A percentile compares a stretch with the other conserved stretches of the same genome.
Conservation (phyloP, 495 filamentous ascomycete species). For the Cercophora scortea region DNA sequence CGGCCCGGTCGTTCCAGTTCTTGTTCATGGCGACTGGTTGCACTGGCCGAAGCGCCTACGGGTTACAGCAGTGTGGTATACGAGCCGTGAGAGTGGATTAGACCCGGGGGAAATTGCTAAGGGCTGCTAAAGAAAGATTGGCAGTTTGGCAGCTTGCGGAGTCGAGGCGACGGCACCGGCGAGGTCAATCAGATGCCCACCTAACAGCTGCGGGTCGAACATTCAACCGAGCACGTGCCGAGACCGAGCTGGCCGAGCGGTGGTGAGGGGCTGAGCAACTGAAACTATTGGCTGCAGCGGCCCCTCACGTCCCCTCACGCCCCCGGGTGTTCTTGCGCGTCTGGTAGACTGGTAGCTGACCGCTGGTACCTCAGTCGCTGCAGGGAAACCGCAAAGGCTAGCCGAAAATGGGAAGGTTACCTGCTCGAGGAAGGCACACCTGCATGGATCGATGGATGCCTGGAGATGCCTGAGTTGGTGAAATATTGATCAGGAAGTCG, state of each 20-base stretch:
- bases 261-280: too few relatives aligned
- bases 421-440: too few relatives aligned
- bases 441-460: neutral
- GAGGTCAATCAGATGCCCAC: neutral
- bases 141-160: conserved; percentile 4
- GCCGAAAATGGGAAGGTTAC: neutral
- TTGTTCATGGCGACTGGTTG: conserved; percentile 33
- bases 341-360: too few relatives aligned
- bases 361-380: too few relatives aligned
- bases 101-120: conserved; percentile 24
- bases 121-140: conserved; percentile 24
- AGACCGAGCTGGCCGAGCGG: neutral
- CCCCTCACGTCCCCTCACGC: too few relatives aligned
- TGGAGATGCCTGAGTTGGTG: conserved; percentile 1
- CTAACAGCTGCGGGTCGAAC: conserved; percentile 17
- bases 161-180: neutral
- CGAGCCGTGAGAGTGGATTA: conserved; percentile 7
- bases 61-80: conserved; percentile 4
- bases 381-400: too few relatives aligned
- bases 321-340: too few relatives aligned
- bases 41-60: conserved; percentile 1
- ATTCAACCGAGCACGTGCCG: conserved; percentile 19
- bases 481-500: neutral
- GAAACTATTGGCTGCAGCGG: too few relatives aligned
- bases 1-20: conserved; percentile 46